Base-by-base conservation (phyloP, 495 filamentous ascomycete genomes). In the Symbiotaphrina buchneri region DNA sequence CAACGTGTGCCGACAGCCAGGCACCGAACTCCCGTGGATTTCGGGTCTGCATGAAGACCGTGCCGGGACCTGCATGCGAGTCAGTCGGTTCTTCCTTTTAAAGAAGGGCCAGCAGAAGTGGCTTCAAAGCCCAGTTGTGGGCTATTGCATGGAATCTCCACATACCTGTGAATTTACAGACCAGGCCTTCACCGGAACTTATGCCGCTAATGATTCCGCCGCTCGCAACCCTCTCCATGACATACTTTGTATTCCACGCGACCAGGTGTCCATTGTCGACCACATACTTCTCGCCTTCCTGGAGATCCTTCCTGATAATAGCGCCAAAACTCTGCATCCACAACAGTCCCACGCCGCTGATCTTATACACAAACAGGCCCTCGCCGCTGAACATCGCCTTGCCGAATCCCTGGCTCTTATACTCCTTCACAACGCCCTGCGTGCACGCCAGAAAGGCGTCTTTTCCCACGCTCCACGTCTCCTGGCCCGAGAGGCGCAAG, bases 261-360 rank as follows among this genome's bases (percentile, higher is more conserved):
- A 97, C 84, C 4, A 97, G 57, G 39, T 97, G 83, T 6, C 84
- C 85, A 42, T 97, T 97, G 43, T 97, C 84, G 31, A 97, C 70
- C 34, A 82, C 76, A 48, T 92, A 97, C 33, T 68, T 68, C 44
- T 95, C 85, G 2, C 69, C 69, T 5, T 75, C 68, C 19, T 52
- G 56, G 15, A 93, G 61, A 49, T 97, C 84, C 53, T 95, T 95
- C 43, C 79, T 65, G 35, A 97, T 76, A 36, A 97, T 93, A 2
- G 90, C 87, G 1, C 87, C 87, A 37, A 95, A 83, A 42, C 80
- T 90, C 5, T 77, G 79, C 20, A 94, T 52, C 75, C 83, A 97
- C 18, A 92, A 37, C 19, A 95, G 47, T 0, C 87, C 87, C 3
- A 51, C 58, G 0, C 84, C 84, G 6, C 54, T 61, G 15, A 95